Evolutionary conservation across 2,329 filamentous ascomycete species (phyloP).

Genomic region (Dothideomycetes sp.): DNA sequence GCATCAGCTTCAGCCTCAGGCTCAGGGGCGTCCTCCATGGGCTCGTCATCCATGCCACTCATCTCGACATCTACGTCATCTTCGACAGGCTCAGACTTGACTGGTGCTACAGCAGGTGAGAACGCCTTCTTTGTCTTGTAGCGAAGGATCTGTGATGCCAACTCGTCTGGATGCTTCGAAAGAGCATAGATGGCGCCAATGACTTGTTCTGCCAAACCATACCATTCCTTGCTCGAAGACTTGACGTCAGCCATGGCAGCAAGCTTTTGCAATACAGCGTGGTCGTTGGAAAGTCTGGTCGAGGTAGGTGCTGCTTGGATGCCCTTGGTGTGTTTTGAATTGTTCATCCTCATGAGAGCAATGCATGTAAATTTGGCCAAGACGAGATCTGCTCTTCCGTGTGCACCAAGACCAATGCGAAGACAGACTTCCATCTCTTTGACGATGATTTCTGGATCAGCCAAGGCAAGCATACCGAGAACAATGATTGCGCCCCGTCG

Average conservation of each 20-base stretch:
- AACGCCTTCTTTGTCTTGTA: conserved; percentile 79
- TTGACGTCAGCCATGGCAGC: conserved; percentile 77
- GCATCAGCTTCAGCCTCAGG: conserved; percentile 19
- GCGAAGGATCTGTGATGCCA: conserved; percentile 84
- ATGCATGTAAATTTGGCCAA: conserved; percentile 94
- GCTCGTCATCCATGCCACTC: conserved; percentile 26
- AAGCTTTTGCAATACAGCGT: conserved; percentile 72
- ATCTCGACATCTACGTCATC: conserved; percentile 30
- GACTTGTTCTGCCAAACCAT: conserved; percentile 89
- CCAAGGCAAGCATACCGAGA: conserved; percentile 89
- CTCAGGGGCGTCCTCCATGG: conserved; percentile 15
- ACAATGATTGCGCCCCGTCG: conserved; percentile 91
- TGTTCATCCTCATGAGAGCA: conserved; percentile 82
- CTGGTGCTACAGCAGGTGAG: conserved; percentile 36
- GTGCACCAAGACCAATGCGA: conserved; percentile 71
- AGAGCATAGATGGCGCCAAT: conserved; percentile 91
- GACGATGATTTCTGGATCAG: conserved; percentile 84
- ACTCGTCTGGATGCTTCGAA: conserved; percentile 84
- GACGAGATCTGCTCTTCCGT: conserved; percentile 74
- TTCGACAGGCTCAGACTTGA: conserved; percentile 19
- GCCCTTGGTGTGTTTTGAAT: conserved; percentile 68
- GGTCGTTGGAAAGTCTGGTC: conserved; percentile 80
- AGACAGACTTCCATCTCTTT: conserved; percentile 94
- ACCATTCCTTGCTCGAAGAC: conserved; percentile 86
- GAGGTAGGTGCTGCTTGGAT: conserved; percentile 51